phyloP scores from a whole-genome alignment of 371 early-diverging fungal species.

The Amoeboaphelidium occidentale region DNA sequence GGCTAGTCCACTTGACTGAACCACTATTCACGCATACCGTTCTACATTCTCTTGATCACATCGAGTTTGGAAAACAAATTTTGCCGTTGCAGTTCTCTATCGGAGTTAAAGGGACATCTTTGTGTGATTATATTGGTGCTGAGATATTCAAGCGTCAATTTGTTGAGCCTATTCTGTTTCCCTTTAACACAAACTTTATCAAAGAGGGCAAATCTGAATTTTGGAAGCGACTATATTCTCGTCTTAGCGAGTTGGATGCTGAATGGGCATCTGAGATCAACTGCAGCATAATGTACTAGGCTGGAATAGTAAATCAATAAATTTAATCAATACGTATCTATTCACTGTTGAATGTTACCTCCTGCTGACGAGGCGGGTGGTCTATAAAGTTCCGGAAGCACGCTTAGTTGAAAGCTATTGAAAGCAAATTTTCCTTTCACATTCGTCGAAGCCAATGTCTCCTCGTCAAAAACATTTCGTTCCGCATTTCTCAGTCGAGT shows the following conservation, averaged over 20 bases:
- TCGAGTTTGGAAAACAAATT: background rate
- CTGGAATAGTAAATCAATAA: too few relatives aligned
- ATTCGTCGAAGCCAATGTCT: too few relatives aligned
- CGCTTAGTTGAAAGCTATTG: too few relatives aligned
- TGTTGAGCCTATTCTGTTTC: background rate
- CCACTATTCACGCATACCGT: background rate
- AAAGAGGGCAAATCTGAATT: background rate
- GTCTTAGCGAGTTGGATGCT: background rate
- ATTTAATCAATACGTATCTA: too few relatives aligned
- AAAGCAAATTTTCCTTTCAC: too few relatives aligned
- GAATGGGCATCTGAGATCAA: background rate
- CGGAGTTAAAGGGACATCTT: background rate
- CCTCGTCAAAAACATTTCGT: too few relatives aligned
- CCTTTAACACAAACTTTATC: background rate
- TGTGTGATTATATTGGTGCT: background rate
- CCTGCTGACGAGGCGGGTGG: too few relatives aligned
- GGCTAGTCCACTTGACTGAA: background rate
- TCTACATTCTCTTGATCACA: background rate
- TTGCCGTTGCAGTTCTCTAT: background rate
- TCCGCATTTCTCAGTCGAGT: too few relatives aligned
- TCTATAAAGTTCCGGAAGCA: too few relatives aligned
- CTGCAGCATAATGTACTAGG: background rate
- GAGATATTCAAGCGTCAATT: background rate
- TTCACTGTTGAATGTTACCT: too few relatives aligned
- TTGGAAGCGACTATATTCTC: background rate